A percentile compares a stretch with the other conserved stretches of the same genome.
Conservation (phyloP, 2,329 filamentous ascomycete species). For the Graphilbum ipis-grandicollis region DNA sequence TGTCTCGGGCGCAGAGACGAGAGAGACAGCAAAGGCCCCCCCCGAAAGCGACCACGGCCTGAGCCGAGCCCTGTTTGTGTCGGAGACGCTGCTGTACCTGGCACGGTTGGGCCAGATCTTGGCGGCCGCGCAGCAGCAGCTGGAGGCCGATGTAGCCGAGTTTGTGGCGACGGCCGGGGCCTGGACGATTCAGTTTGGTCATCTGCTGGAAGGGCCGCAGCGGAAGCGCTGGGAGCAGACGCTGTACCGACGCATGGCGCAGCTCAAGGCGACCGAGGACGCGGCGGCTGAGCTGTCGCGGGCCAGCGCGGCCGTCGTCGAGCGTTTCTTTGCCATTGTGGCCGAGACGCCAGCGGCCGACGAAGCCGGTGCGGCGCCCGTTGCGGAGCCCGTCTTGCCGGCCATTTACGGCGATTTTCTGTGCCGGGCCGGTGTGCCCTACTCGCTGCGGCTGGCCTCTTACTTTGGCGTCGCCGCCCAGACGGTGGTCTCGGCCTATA, state of each 20-base stretch:
- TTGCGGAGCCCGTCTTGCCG: not conserved
- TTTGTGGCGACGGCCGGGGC: not conserved
- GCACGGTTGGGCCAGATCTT: slow-evolving; percentile 2
- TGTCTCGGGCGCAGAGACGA: not conserved
- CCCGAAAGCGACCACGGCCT: not conserved
- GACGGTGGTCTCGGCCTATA: not conserved
- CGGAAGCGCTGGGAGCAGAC: not conserved
- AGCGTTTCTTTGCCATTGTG: slow-evolving; percentile 5
- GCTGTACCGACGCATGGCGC: slow-evolving; percentile 7
- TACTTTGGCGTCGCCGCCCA: not conserved
- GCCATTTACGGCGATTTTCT: slow-evolving; percentile 3
- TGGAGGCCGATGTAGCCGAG: not conserved
- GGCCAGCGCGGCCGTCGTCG: slow-evolving; percentile 3
- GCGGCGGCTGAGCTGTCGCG: not conserved
- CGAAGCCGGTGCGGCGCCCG: too few relatives aligned
- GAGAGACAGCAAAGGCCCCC: not conserved
- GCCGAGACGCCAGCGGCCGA: not conserved
- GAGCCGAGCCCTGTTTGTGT: slow-evolving; percentile 2
- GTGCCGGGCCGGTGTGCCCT: slow-evolving; percentile 2
- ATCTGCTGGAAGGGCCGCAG: not conserved
- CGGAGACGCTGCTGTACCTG: slow-evolving; percentile 5
- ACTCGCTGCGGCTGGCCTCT: slow-evolving; percentile 3
- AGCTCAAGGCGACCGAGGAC: slow-evolving; percentile 5
- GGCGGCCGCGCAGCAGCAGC: not conserved
- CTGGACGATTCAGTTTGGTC: not conserved